These are phyloP conservation scores for Ceratobasidium sp. DNA, from an alignment of 1,284 basidiomycete species.

Conservation along the genomic window DNA sequence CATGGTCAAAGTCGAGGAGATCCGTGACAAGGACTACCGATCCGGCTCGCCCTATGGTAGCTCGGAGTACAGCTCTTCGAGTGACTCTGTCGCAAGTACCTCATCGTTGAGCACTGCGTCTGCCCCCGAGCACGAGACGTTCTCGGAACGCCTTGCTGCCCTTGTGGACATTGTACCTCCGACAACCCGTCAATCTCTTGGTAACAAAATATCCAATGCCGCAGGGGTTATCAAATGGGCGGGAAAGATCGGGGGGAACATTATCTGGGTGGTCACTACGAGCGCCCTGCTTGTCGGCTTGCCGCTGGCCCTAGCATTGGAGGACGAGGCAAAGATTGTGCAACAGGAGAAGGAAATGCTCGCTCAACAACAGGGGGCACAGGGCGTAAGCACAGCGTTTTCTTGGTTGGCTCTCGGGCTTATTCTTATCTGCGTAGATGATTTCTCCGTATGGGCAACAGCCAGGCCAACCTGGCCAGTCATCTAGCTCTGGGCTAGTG, in stretches of 20 bases:
- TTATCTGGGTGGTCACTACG: constrained; percentile 95
- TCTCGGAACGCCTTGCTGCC: constrained; percentile 87
- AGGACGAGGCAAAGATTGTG: constrained; percentile 94
- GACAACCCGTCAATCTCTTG: constrained; percentile 78
- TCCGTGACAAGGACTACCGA: constrained; percentile 71
- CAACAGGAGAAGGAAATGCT: constrained; percentile 95
- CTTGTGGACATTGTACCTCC: constrained; percentile 96
- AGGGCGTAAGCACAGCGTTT: constrained; percentile 59
- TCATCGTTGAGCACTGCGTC: constrained; percentile 64
- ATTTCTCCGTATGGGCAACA: constrained; percentile 31
- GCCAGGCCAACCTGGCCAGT: constrained; percentile 27
- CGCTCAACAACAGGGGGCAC: constrained; percentile 91
- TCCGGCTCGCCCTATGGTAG: constrained; percentile 69
- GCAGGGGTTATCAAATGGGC: constrained; percentile 68
- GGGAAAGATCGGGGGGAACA: constrained; percentile 78
- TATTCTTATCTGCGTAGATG: constrained; percentile 40
- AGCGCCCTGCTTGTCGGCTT: constrained; percentile 92
- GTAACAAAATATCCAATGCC: constrained; percentile 65
- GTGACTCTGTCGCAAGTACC: constrained; percentile 75
- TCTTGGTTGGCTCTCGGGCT: constrained; percentile 31
- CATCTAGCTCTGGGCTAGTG: constrained; percentile 32
- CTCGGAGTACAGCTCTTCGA: constrained; percentile 69
- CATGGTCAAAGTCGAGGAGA: constrained; percentile 87
- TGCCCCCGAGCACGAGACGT: constrained; percentile 63
- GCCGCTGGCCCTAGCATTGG: constrained; percentile 89